phyloP scores from a whole-genome alignment of 805 yeast species.

The Nakazawaea pomicola region DNA sequence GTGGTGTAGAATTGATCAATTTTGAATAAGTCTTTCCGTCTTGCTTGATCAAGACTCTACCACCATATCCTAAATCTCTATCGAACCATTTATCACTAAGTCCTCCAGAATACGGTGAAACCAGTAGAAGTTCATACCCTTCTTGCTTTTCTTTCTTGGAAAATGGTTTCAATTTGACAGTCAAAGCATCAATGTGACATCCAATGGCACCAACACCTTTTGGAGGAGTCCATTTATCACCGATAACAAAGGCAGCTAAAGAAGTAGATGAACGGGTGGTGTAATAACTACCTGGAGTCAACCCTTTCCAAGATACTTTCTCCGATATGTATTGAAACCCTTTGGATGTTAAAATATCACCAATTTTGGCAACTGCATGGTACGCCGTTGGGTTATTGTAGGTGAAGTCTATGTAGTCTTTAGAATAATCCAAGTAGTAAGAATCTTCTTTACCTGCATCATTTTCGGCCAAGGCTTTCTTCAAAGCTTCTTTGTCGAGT shows the following conservation, averaged over 20 bases:
- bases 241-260: constrained; percentile 66
- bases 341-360: constrained; percentile 40
- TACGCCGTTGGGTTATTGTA: constrained; percentile 67
- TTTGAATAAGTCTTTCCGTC: constrained; percentile 34
- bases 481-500: no score
- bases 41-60: constrained; percentile 55
- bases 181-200: constrained; percentile 67
- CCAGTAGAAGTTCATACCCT: constrained; percentile 75
- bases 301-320: constrained; percentile 47
- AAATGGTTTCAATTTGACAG: constrained; percentile 65
- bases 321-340: constrained; percentile 72
- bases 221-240: constrained; percentile 57
- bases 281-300: constrained; percentile 50
- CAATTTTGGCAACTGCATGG: constrained; percentile 58
- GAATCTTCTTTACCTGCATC: background rate
- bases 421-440: constrained; percentile 6
- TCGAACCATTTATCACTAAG: constrained; percentile 68
- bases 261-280: constrained; percentile 66
- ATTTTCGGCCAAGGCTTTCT: background rate
- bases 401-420: constrained; percentile 64
- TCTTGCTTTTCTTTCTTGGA: constrained; percentile 57
- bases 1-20: constrained; percentile 54
- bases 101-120: constrained; percentile 81
- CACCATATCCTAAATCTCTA: constrained; percentile 82
- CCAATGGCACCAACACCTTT: constrained; percentile 69